Evolutionary conservation across 176 grass and related monocot genomes (phyloP).

Genomic region (Pontederia paniculata): DNA sequence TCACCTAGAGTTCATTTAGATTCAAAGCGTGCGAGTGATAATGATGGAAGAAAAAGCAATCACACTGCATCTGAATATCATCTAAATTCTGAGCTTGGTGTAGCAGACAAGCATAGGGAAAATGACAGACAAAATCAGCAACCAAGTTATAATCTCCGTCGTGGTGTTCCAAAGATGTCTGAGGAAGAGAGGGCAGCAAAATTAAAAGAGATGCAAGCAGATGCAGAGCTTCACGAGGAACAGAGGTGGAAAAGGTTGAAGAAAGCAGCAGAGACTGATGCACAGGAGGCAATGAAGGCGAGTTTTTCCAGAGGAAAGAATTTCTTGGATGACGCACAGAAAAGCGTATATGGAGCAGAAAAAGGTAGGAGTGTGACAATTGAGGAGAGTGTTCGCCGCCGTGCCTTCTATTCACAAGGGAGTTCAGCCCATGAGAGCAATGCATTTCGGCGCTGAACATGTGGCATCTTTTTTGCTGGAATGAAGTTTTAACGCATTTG

Average conservation of each 20-base stretch:
- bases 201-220: conserved; percentile 61
- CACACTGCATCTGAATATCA: conserved; percentile 19
- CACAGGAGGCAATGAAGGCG: conserved; percentile 30
- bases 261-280: conserved; percentile 59
- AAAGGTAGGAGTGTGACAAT: conserved; percentile 75
- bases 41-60: conserved; percentile 12
- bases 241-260: conserved; percentile 85
- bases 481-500: no score
- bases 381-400: conserved; percentile 85
- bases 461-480: background rate
- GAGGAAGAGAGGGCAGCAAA: conserved; percentile 82
- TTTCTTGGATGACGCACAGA: conserved; percentile 66
- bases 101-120: conserved; percentile 24
- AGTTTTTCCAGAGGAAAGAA: conserved; percentile 59
- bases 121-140: conserved; percentile 18
- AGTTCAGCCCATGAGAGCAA: conserved; percentile 59
- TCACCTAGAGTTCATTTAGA: conserved; percentile 17
- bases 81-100: conserved; percentile 25
- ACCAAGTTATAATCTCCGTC: conserved; percentile 26
- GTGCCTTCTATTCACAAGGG: conserved; percentile 76
- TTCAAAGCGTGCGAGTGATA: conserved; percentile 21
- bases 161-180: conserved; percentile 60
- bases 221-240: conserved; percentile 82
- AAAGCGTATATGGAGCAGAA: conserved; percentile 74
- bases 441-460: conserved; percentile 64